Percentiles rank a stretch among this genome's conserved stretches.
These are phyloP conservation scores for Phytophthora pisi DNA, from an alignment of 352 stramenopile species.

Conservation along the genomic window DNA sequence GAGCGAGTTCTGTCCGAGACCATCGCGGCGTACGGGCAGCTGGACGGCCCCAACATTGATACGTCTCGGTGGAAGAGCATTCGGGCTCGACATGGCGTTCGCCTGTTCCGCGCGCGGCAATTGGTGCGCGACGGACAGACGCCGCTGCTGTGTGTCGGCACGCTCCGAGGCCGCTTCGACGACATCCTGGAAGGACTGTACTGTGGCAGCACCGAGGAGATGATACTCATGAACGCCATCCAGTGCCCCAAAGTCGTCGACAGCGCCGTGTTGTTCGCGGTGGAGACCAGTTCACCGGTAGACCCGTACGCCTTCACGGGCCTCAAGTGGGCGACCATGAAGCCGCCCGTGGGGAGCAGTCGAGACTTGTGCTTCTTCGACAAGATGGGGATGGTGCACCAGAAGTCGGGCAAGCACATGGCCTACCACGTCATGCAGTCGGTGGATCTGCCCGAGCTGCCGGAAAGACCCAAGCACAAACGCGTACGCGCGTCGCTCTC, in stretches of 20 bases:
- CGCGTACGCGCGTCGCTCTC: conserved; percentile 21
- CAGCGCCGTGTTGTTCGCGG: conserved; percentile 32
- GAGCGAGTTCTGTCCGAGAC: conserved; percentile 43
- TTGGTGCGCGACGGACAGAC: conserved; percentile 1
- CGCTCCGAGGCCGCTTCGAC: conserved; percentile 35
- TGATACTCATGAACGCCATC: conserved; percentile 38
- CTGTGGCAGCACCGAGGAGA: conserved; percentile 32
- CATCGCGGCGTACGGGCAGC: conserved; percentile 35
- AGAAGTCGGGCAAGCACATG: conserved; percentile 34
- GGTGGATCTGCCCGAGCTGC: conserved; percentile 25
- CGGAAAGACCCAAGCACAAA: conserved; percentile 16
- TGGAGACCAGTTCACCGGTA: conserved; percentile 14
- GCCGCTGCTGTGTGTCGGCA: conserved; percentile 36
- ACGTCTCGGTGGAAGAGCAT: conserved; percentile 38
- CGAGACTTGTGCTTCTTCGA: conserved; percentile 45
- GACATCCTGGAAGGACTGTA: conserved; percentile 45
- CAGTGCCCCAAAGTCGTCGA: conserved; percentile 28
- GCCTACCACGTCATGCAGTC: conserved; percentile 45
- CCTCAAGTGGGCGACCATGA: conserved; percentile 40
- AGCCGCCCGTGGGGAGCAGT: conserved; percentile 26
- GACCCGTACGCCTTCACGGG: conserved; percentile 39
- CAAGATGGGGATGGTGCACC: conserved; percentile 32
- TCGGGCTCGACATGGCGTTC: conserved; percentile 22
- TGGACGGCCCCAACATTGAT: conserved; percentile 28
- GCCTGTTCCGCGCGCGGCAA: conserved; percentile 33